A percentile compares a stretch with the other conserved stretches of the same genome.
Conservation (phyloP, 2,329 filamentous ascomycete genomes). For the Paecilomyces dactylethromorphus region DNA sequence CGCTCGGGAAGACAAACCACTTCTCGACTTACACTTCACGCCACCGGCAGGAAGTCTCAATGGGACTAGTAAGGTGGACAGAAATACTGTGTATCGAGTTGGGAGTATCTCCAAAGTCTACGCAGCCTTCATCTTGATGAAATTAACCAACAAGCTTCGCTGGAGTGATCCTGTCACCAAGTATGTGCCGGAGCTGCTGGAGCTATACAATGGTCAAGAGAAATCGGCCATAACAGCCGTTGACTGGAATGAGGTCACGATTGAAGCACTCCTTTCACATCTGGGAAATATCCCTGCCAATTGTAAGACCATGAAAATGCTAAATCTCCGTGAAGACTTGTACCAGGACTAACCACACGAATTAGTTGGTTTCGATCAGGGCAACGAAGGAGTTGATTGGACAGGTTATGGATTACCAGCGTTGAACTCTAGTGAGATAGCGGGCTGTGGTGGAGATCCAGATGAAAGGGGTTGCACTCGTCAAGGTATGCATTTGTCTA, state of each 20-base stretch:
- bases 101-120: constrained; percentile 30
- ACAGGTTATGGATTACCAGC: neutral
- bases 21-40: constrained; percentile 3
- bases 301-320: constrained; percentile 5
- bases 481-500: constrained; percentile 9
- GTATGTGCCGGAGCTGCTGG: constrained; percentile 30
- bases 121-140: constrained; percentile 25
- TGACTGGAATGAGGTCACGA: constrained; percentile 14
- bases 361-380: neutral
- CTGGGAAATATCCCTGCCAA: constrained; percentile 11
- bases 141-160: neutral
- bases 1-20: neutral
- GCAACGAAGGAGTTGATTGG: neutral
- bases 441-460: neutral
- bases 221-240: neutral
- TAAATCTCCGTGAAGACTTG: neutral
- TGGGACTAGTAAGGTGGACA: constrained; percentile 5
- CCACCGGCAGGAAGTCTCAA: constrained; percentile 2
- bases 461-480: neutral
- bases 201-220: constrained; percentile 1
- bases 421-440: neutral
- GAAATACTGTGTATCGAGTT: constrained; percentile 9
- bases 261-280: constrained; percentile 17
- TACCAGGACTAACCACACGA: neutral
- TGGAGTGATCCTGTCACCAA: constrained; percentile 36